phyloP scores from a whole-genome alignment of 202 grass and related monocot species.

The Carex arenaria region DNA sequence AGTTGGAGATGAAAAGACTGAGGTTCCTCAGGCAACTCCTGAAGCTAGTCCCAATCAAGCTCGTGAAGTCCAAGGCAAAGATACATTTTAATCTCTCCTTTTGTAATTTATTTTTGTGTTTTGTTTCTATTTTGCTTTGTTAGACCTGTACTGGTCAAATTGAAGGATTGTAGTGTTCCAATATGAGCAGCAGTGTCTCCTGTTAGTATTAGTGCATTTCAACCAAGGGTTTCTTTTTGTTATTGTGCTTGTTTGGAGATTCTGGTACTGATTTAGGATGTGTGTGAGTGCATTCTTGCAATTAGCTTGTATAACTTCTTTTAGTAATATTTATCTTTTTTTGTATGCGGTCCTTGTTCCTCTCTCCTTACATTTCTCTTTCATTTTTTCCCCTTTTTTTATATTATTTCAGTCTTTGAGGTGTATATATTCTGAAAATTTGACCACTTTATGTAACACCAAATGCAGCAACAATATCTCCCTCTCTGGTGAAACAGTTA shows the following conservation, averaged over 20 bases:
- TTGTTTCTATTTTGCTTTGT: not conserved
- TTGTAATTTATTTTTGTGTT: not conserved
- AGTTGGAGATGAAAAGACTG: conserved; percentile 5
- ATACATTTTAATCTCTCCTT: conserved; percentile 9
- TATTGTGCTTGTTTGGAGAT: not conserved
- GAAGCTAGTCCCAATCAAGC: conserved; percentile 4
- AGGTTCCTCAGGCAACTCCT: conserved; percentile 11
- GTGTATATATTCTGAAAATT: not conserved
- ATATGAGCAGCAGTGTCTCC: not conserved
- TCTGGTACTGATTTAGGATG: conserved; percentile 16
- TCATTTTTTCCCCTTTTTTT: not conserved
- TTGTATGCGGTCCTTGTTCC: not conserved
- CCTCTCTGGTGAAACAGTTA: conserved; percentile 91
- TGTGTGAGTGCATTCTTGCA: not conserved
- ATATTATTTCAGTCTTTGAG: conserved; percentile 18
- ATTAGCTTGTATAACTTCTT: not conserved
- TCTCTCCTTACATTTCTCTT: not conserved
- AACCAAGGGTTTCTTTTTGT: not conserved
- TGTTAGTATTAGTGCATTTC: not conserved
- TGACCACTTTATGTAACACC: not conserved
- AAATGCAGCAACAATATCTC: conserved; percentile 65
- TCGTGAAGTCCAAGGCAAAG: conserved; percentile 23
- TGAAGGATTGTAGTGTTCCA: not conserved
- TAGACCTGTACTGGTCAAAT: not conserved
- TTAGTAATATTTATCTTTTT: not conserved